Conservation (phyloP, 768 basidiomycete species). For the Punctularia strigosozonata region DNA sequence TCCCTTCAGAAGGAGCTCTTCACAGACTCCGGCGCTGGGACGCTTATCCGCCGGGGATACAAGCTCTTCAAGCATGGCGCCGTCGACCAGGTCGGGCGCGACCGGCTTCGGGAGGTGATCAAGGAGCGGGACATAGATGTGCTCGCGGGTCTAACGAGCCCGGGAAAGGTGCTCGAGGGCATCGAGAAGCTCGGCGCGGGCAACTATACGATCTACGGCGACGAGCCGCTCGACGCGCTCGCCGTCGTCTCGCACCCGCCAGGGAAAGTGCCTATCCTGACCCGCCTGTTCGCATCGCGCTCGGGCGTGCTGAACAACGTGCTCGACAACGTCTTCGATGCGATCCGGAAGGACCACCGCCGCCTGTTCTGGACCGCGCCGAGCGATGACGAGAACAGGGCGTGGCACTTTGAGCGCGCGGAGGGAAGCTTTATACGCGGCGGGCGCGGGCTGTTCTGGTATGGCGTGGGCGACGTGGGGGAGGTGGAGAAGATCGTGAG, state of each 20-base stretch:
- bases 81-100: conserved; percentile 79
- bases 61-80: conserved; percentile 86
- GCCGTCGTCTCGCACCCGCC: conserved; percentile 90
- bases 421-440: conserved; percentile 96
- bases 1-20: conserved; percentile 96
- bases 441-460: conserved; percentile 95
- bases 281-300: conserved; percentile 81
- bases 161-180: conserved; percentile 76
- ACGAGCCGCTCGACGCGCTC: conserved; percentile 92
- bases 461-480: conserved; percentile 81
- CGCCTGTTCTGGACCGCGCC: conserved; percentile 97
- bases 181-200: conserved; percentile 67
- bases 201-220: conserved; percentile 96
- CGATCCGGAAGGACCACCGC: conserved; percentile 92
- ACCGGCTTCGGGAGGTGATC: conserved; percentile 89
- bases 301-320: conserved; percentile 89
- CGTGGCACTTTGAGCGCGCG: conserved; percentile 98
- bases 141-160: conserved; percentile 67
- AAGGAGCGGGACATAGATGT: conserved; percentile 95
- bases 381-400: conserved; percentile 90
- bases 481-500: conserved; percentile 86
- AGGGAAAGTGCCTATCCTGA: conserved; percentile 83
- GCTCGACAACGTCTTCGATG: conserved; percentile 92
- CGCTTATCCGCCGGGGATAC: conserved; percentile 95
- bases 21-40: conserved; percentile 96